Evolutionary conservation across 2,329 filamentous ascomycete genomes (phyloP).

Genomic region (Tolypocladium cylindrosporum): DNA sequence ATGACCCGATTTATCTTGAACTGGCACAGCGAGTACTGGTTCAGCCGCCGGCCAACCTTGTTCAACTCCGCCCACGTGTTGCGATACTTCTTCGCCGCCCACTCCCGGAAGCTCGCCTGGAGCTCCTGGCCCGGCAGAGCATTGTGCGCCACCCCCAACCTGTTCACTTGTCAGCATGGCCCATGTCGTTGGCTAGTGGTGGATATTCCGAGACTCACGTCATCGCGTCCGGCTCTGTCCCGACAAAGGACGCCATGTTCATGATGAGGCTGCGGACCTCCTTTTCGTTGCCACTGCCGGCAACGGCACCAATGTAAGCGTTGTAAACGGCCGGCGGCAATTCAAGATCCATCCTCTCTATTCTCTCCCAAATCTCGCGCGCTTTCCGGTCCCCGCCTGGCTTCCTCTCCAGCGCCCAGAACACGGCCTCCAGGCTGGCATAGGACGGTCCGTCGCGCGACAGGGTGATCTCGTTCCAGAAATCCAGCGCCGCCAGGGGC

Average conservation of each 20-base stretch:
- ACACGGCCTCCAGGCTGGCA: constrained; percentile 68
- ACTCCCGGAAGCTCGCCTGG: constrained; percentile 62
- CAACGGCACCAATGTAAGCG: constrained; percentile 68
- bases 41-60: constrained; percentile 35
- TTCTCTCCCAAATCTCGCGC: constrained; percentile 59
- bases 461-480: constrained; percentile 77
- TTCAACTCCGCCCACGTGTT: constrained; percentile 59
- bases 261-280: constrained; percentile 57
- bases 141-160: constrained; percentile 69
- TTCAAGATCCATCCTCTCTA: constrained; percentile 67
- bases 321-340: constrained; percentile 64
- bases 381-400: constrained; percentile 49
- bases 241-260: constrained; percentile 56
- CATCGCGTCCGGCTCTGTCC: constrained; percentile 54
- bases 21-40: constrained; percentile 32
- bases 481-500: constrained; percentile 57
- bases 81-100: constrained; percentile 61
- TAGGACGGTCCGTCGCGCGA: constrained; percentile 82
- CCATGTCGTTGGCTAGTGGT: too few relatives aligned
- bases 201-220: constrained; percentile 48
- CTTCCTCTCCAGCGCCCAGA: constrained; percentile 63
- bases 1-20: constrained; percentile 40
- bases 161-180: constrained; percentile 20
- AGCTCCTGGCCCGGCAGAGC: constrained; percentile 54
- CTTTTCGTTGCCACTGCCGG: constrained; percentile 60